phyloP scores from a whole-genome alignment of 169 alveolate genomes.

The Eimeria tenella region DNA sequence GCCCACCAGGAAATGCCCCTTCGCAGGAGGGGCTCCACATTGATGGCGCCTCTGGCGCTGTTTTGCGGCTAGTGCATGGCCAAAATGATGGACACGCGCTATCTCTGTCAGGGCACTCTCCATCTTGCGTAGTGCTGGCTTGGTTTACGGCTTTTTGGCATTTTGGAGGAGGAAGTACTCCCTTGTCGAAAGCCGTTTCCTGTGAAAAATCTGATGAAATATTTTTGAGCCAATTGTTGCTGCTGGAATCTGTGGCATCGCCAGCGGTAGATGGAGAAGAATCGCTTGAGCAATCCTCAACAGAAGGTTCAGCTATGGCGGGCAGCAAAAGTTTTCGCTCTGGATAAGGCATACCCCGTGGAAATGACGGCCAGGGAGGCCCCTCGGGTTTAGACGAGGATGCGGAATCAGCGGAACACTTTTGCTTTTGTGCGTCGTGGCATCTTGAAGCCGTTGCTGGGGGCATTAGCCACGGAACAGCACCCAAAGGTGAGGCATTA shows the following conservation, averaged over 20 bases:
- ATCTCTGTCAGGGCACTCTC: neutral
- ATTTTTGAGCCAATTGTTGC: slow-evolving; percentile 25
- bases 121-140: neutral
- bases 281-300: slow-evolving; percentile 62
- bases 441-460: slow-evolving; percentile 15
- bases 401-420: neutral
- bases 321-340: slow-evolving; percentile 32
- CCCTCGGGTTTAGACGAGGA: neutral
- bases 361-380: neutral
- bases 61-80: neutral
- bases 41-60: neutral
- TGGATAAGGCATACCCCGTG: neutral
- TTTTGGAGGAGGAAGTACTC: neutral
- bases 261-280: slow-evolving; percentile 42
- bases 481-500: neutral
- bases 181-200: neutral
- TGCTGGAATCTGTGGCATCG: neutral
- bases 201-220: neutral
- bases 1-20: slow-evolving; percentile 14
- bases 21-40: slow-evolving; percentile 12
- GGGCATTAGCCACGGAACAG: neutral
- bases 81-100: neutral
- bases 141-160: neutral
- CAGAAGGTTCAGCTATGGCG: slow-evolving; percentile 30
- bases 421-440: slow-evolving; percentile 11